Evolutionary conservation across 441 rosid genomes (phyloP).

Genomic region (Aquilaria agallochum): DNA sequence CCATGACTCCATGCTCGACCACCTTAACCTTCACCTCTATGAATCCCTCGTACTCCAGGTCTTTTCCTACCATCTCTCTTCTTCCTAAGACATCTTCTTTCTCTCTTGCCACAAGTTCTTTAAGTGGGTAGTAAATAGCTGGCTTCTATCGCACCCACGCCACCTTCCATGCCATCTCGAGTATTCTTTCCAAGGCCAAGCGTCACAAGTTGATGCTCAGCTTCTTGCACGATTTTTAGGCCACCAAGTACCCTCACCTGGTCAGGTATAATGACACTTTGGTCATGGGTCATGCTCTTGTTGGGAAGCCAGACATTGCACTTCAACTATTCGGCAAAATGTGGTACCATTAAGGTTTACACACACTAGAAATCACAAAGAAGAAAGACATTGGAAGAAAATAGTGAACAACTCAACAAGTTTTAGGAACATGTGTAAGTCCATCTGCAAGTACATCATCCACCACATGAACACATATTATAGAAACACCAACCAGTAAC

Average conservation of each 20-base stretch:
- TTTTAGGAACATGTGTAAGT: too few relatives aligned
- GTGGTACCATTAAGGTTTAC: conserved; percentile 35
- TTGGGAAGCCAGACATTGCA: conserved; percentile 65
- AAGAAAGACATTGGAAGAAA: too few relatives aligned
- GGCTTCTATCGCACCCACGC: conserved; percentile 57
- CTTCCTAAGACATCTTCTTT: conserved; percentile 32
- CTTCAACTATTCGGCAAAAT: conserved; percentile 68
- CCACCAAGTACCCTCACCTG: conserved; percentile 14
- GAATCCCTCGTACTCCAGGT: conserved; percentile 58
- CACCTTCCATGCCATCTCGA: conserved; percentile 63
- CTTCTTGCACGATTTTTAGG: conserved; percentile 27
- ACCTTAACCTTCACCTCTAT: conserved; percentile 41
- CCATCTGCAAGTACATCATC: too few relatives aligned
- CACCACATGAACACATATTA: too few relatives aligned
- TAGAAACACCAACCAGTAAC: too few relatives aligned
- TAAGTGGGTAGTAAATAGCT: conserved; percentile 83
- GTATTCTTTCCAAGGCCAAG: conserved; percentile 55
- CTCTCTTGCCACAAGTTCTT: conserved; percentile 71
- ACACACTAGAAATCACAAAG: too few relatives aligned
- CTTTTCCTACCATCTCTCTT: conserved; percentile 34
- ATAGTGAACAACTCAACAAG: too few relatives aligned
- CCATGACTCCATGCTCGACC: conserved; percentile 31
- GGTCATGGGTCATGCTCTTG: conserved; percentile 73
- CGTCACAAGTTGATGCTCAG: conserved; percentile 40
- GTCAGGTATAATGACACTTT: conserved; percentile 44